Base-by-base conservation (phyloP, 1,284 basidiomycete genomes). In the Heliocybe sulcata region DNA sequence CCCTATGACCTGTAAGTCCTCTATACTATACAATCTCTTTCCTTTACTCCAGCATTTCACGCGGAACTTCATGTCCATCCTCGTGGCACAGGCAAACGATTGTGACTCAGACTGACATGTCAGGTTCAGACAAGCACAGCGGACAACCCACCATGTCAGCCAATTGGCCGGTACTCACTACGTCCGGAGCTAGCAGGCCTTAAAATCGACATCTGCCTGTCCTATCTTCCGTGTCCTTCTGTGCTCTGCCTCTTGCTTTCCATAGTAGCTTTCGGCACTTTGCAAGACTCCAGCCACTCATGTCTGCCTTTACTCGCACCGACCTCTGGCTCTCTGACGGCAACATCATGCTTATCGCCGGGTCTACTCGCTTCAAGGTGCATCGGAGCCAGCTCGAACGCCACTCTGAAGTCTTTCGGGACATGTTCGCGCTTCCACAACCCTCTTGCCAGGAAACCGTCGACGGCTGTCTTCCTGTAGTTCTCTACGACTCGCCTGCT, bases 301-400 rank as follows among this genome's bases (percentile, higher is more conserved):
- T 20, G 19, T 16, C 38, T 20, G 38, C 6, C 16, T 42, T 9
- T 49, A 59, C 67, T 48, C 69, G 68, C 38, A 77, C 82, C 0
- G 83, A 86, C 58, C 77, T 87, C 61, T 88, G 83, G 83, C 88
- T 89, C 64, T 60, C 69, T 0, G 86, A 89, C 61, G 86, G 86
- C 3, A 89, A 87, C 61, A 71, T 87, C 35, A 69, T 88, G 52
- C 74, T 89, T 54, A 65, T 85, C 49, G 74, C 80, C 1, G 77
- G 75, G 0, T 66, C 69, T 16, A 75, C 76, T 19, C 80, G 77
- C 0, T 89, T 89, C 75, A 87, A 84, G 59, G 82, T 89, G 1
- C 87, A 89, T 61, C 77, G 78, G 2, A 85, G 87, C 0, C 83
- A 86, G 60, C 76, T 89, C 25, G 76, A 77, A 56, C 77, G 87